Evolutionary conservation across 495 filamentous ascomycete species (phyloP), one percentile per base, ranked within the genome.

Genomic region (Daldinia vernicosa): DNA sequence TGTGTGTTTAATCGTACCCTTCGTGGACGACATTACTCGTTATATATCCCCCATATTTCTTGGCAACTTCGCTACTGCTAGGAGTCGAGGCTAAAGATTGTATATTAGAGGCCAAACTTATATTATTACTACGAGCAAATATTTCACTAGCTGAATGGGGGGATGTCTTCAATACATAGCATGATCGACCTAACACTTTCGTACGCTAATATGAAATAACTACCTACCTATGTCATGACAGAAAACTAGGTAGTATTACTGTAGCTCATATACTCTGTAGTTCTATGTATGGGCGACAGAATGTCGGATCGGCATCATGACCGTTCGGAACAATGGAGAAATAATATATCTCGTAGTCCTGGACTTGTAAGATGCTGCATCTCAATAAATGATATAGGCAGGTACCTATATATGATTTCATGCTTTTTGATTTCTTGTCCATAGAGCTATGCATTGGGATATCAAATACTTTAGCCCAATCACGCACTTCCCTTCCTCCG

Each of bases 401-500:
- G n/a, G n/a, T n/a, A n/a, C n/a, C 17, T 22, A 39, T 39, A 8
- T 39, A 39, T 22, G 6, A 6, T 17, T 47, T 22, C 17, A 8
- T 47, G 8, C 4, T 22, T 47, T 28, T 30, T 19, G n/a, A 45
- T 50, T 50, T 17, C n/a, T 39, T 19, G 14, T 39, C 9, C 53
- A n/a, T 15, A 6, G 30, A 28, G 32, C 32, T 26, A 19, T 27
- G 8, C 14, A 3, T 22, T 26, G 19, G 19, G 15, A 19, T 55
- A 33, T 45, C 8, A 32, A 17, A 19, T 55, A 14, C 19, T 32
- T 26, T 14, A 0, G 27, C 26, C 30, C 2, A 57, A 58, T 55
- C 2, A 26, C 32, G 17, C 14, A 40, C 5, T 28, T 65, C 53
- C 62, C 27, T 58, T 57, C 17, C 39, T 19, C 53, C 61, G 61